Conservation (phyloP, 2,329 filamentous ascomycete species). For the Neopestalotiopsis clavispora region DNA sequence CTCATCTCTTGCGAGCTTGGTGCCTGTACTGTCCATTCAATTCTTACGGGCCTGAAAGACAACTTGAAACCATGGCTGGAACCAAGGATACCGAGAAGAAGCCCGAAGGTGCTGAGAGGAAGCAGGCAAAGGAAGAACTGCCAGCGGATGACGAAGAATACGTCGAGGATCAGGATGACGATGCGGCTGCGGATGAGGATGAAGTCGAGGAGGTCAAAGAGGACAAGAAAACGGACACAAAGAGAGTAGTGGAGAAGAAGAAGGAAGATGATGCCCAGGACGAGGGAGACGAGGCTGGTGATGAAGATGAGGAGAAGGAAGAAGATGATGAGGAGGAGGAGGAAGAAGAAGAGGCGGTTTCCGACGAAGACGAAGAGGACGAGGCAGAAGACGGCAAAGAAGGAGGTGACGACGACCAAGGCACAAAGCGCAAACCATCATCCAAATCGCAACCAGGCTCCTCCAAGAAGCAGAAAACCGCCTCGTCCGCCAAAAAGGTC, state of each 20-base stretch:
- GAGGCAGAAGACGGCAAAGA: constrained; percentile 10
- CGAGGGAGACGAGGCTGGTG: constrained; percentile 18
- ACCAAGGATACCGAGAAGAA: background rate
- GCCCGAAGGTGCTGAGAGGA: too few relatives aligned
- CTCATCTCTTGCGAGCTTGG: too few relatives aligned
- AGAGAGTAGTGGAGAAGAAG: background rate
- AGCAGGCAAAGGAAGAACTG: background rate
- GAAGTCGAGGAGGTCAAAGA: background rate
- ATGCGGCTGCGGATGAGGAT: background rate
- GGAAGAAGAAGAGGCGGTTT: constrained; percentile 3
- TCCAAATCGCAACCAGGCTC: background rate
- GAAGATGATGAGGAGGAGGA: background rate
- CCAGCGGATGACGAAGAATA: constrained; percentile 7
- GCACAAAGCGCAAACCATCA: background rate
- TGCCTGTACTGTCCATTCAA: background rate
- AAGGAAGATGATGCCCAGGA: constrained; percentile 22
- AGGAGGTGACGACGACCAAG: constrained; percentile 8
- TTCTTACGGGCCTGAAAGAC: background rate
- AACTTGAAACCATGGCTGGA: background rate
- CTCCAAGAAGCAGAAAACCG: constrained; percentile 6
- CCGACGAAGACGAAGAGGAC: background rate
- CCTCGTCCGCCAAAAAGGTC: background rate
- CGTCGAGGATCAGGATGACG: constrained; percentile 6
- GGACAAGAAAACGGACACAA: background rate
- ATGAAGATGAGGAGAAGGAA: constrained; percentile 4